Evolutionary conservation across 2,329 filamentous ascomycete species (phyloP).

Genomic region (Onygenales sp.): DNA sequence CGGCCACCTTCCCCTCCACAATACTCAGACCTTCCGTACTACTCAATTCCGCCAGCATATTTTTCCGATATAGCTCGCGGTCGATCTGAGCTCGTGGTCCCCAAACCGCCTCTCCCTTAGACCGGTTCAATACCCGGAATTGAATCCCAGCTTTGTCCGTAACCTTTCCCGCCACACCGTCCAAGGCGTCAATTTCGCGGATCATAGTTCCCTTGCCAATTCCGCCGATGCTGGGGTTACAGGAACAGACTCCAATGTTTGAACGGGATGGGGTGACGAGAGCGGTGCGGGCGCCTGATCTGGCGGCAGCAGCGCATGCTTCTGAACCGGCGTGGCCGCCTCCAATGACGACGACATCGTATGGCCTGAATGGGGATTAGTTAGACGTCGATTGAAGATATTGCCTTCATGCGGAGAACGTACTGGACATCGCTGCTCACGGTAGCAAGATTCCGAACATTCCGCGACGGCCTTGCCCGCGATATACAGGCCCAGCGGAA

Average conservation of each 20-base stretch:
- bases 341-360: slow-evolving; percentile 91
- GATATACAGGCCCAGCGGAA: slow-evolving; percentile 18
- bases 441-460: slow-evolving; percentile 28
- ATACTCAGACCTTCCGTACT: slow-evolving; percentile 70
- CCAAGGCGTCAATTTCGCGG: slow-evolving; percentile 87
- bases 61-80: slow-evolving; percentile 71
- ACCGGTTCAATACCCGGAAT: slow-evolving; percentile 78
- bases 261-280: slow-evolving; percentile 80
- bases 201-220: slow-evolving; percentile 97
- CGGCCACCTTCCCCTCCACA: slow-evolving; percentile 78
- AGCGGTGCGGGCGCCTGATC: slow-evolving; percentile 78
- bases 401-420: slow-evolving; percentile 5
- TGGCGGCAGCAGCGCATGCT: slow-evolving; percentile 81
- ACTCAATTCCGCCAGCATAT: slow-evolving; percentile 82
- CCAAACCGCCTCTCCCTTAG: slow-evolving; percentile 93
- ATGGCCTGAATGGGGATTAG: slow-evolving; percentile 43
- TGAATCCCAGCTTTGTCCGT: slow-evolving; percentile 94
- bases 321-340: slow-evolving; percentile 94
- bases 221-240: slow-evolving; percentile 95
- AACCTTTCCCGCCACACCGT: slow-evolving; percentile 77
- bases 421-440: slow-evolving; percentile 30
- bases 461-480: slow-evolving; percentile 14
- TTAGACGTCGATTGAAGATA: not conserved
- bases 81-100: slow-evolving; percentile 95
- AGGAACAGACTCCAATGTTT: slow-evolving; percentile 90